Evolutionary conservation across 495 filamentous ascomycete genomes (phyloP), one percentile per base, ranked within the genome.

Genomic region (Durotheca rogersii): DNA sequence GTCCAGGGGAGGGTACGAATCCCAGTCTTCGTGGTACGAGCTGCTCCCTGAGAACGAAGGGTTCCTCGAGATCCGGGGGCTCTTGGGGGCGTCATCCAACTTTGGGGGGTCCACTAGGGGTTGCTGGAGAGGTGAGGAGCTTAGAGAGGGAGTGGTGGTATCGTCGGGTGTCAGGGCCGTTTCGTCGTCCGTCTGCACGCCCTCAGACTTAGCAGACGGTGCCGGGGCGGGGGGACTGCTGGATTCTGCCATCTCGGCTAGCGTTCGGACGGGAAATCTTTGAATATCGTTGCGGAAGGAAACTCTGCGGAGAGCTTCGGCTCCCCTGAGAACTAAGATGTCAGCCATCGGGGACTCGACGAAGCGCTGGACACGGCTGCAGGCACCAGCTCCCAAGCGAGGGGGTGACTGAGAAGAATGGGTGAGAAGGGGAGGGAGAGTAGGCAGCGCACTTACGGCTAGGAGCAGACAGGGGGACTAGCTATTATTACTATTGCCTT

Each of bases 1-100:
- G 62, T 98, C 93, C n/a, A 96, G 72, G 3, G 93, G 89, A 12
- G 93, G 88, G 40, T 81, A 76, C 0, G 83, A 80, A 52, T 92
- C 89, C 87, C 88, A 92, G 65, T 94, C 90, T 62, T 96, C 89
- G 45, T 89, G 87, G 53, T 84, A 89, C 6, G 84, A 83, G 68
- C 83, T 87, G 63, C 83, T 86, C 37, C 79, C 81, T 18, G 86
- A 89, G 62, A 90, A 89, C 21, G 89, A 94, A 7, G 76, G 72
- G 53, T 81, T 81, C 32, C 88, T 80, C 20, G 89, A 91, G 21
- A 87, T 71, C 36, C 72, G 64, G 6, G 77, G 77, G 52, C 76
- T 77, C 35, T 75, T 69, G 7, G 76, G 60, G 4, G 68, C 75
- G 29, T 80, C 63, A 7, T 51, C 64, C 20, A 75, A 41, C 2